These are phyloP conservation scores for Pseudozyma thailandica DNA, from an alignment of 1,284 basidiomycete genomes.

Conservation along the genomic window DNA sequence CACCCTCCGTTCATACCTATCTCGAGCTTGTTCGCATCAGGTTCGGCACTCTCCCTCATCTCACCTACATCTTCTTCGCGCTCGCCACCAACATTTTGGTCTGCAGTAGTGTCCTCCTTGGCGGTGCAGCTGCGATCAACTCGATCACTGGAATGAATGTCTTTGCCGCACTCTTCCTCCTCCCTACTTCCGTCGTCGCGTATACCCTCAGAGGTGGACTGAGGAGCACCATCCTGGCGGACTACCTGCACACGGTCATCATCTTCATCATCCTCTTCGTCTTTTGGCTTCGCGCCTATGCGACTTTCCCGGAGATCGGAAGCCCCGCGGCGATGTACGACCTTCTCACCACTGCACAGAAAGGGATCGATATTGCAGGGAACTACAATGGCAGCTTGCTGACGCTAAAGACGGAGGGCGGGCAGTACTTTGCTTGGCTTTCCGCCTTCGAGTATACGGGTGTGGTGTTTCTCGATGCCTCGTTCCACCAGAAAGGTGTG, in stretches of 20 bases:
- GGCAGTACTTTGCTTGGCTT: conserved; percentile 56
- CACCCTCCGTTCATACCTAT: conserved; percentile 57
- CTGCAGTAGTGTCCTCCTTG: conserved; percentile 53
- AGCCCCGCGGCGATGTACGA: conserved; percentile 54
- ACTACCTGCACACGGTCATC: conserved; percentile 62
- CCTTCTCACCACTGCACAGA: conserved; percentile 30
- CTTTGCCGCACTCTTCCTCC: conserved; percentile 54
- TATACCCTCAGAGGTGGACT: conserved; percentile 59
- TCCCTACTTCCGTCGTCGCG: conserved; percentile 55
- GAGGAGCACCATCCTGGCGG: conserved; percentile 53
- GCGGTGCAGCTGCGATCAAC: conserved; percentile 57
- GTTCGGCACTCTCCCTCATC: conserved; percentile 51
- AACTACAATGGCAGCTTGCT: conserved; percentile 51
- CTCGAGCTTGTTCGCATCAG: conserved; percentile 56
- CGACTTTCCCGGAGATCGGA: conserved; percentile 54
- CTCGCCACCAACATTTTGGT: conserved; percentile 63
- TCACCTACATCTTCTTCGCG: conserved; percentile 61
- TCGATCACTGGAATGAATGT: conserved; percentile 57
- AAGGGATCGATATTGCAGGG: conserved; percentile 28
- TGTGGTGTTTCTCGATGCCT: conserved; percentile 54
- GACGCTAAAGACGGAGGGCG: conserved; percentile 56
- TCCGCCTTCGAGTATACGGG: conserved; percentile 57
- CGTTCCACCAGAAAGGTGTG: conserved; percentile 59
- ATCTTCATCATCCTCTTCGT: conserved; percentile 61
- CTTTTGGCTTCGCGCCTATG: conserved; percentile 53